A percentile compares a stretch with the other conserved stretches of the same genome.
Evolutionary conservation across 352 stramenopile genomes (phyloP).

Genomic region (Chrysophaeum taylorii): DNA sequence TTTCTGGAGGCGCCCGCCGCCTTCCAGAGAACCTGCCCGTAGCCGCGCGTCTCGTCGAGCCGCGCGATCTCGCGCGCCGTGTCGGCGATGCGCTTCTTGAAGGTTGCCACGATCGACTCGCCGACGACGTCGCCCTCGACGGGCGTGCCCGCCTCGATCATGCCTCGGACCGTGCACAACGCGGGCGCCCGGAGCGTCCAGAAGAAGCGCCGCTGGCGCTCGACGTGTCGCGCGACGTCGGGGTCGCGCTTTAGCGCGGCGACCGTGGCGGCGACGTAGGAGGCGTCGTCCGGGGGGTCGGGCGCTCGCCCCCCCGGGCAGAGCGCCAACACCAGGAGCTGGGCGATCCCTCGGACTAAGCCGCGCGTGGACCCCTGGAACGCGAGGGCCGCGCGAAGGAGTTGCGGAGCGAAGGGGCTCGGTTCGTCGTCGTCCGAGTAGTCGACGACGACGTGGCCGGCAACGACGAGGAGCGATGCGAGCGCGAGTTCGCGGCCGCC

Average conservation of each 20-base stretch:
- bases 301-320: not conserved
- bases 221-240: not conserved
- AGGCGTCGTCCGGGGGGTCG: not conserved
- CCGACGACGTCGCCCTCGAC: too few species aligned
- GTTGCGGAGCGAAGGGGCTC: not conserved
- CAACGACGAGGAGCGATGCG: not conserved
- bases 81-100: too few species aligned
- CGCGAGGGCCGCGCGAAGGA: not conserved
- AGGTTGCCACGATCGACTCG: too few species aligned
- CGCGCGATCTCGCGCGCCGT: not conserved
- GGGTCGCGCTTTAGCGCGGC: not conserved
- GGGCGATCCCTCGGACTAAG: not conserved
- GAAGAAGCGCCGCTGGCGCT: not conserved
- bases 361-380: not conserved
- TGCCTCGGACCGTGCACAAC: too few species aligned
- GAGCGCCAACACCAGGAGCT: not conserved
- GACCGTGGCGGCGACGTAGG: not conserved
- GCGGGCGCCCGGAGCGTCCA: not conserved
- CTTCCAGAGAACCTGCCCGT: not conserved
- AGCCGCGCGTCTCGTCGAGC: not conserved
- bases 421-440: not conserved
- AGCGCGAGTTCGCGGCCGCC: constrained; percentile 6
- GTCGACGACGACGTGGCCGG: not conserved
- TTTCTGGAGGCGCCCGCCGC: too few species aligned
- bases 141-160: too few species aligned